phyloP scores from a whole-genome alignment of 2,329 filamentous ascomycete species.

The Exophiala xenobiotica region DNA sequence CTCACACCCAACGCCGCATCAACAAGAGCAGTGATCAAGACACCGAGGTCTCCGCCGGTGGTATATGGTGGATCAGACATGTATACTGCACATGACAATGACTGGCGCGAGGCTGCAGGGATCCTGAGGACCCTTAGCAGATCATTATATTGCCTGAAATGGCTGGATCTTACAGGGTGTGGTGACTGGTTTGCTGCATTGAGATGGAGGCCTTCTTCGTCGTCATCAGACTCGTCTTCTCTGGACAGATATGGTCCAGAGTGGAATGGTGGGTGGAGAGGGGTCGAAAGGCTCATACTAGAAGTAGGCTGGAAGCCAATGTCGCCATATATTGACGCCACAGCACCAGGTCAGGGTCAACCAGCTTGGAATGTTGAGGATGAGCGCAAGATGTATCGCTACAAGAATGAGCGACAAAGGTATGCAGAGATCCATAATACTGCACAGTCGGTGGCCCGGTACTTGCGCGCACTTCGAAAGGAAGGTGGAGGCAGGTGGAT shows the following conservation, averaged over 20 bases:
- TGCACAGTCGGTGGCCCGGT: conserved; percentile 35
- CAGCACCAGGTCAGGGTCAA: not conserved
- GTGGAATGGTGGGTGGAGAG: conserved; percentile 48
- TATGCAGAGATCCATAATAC: conserved; percentile 33
- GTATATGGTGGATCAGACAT: conserved; percentile 52
- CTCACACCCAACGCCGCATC: conserved; percentile 53
- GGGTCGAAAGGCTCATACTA: conserved; percentile 44
- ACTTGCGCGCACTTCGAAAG: conserved; percentile 35
- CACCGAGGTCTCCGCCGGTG: conserved; percentile 31
- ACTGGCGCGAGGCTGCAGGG: conserved; percentile 57
- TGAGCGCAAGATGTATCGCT: conserved; percentile 36
- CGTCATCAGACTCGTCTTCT: conserved; percentile 2
- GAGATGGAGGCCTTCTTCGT: conserved; percentile 36
- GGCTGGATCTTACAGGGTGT: conserved; percentile 64
- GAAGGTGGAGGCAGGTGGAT: conserved; percentile 42
- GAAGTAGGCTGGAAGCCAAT: conserved; percentile 43
- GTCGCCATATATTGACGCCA: conserved; percentile 19
- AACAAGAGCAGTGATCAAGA: conserved; percentile 17
- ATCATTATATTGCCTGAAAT: conserved; percentile 58
- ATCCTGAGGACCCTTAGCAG: conserved; percentile 57
- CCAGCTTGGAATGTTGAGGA: conserved; percentile 36
- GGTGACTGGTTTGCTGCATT: conserved; percentile 55
- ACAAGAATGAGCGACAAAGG: conserved; percentile 35
- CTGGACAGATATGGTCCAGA: conserved; percentile 37
- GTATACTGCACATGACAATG: conserved; percentile 54